Evolutionary conservation across 176 grass and related monocot species (phyloP), one percentile per base, ranked within the genome.

Genomic region (Otatea glauca): DNA sequence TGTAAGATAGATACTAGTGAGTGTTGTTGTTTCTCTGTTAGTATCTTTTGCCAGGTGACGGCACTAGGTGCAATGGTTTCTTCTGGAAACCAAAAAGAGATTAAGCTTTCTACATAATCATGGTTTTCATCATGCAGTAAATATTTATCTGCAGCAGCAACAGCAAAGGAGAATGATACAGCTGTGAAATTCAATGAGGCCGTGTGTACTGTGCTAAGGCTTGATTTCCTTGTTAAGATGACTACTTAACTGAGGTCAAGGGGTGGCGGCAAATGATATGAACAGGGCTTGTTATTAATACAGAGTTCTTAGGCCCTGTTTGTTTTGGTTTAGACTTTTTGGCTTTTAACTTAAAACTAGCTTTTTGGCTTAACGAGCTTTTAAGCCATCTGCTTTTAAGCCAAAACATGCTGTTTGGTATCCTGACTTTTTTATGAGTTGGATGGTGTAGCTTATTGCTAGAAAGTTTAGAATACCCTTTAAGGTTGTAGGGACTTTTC

Each of bases 111-210:
- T 60, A 42, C 5, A 59, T 27, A 44, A 62, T 27, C 55, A 18
- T 77, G 55, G 41, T 62, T 77, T 77, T 62, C 21, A 58, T 41
- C 53, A 39, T 76, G 34, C 51, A 41, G 23, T 23, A 41, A 25
- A 27, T 9, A 44, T 8, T 55, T 55, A 55, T 7, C 9, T 21
- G 9, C 39, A 10, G 37, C 37, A 54, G 15, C 12, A 42, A 42
- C 41, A 42, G n/a, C 75, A 78, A 78, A 62, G 24, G 14, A 27
- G 27, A 27, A 62, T 62, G n/a, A 78, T 62, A 63, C 56, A 62
- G 18, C 6, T 63, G 24, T 61, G 55, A 8, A n/a, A 45, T 77
- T 62, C 51, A 59, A 27, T 62, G n/a, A 63, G n/a, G 11, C 9
- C n/a, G 4, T 61, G 9, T 24, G 35, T 37, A 37, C 35, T 37